These are phyloP conservation scores for Xylaria sp. DNA, from an alignment of 2,329 filamentous ascomycete genomes.

Conservation along the genomic window DNA sequence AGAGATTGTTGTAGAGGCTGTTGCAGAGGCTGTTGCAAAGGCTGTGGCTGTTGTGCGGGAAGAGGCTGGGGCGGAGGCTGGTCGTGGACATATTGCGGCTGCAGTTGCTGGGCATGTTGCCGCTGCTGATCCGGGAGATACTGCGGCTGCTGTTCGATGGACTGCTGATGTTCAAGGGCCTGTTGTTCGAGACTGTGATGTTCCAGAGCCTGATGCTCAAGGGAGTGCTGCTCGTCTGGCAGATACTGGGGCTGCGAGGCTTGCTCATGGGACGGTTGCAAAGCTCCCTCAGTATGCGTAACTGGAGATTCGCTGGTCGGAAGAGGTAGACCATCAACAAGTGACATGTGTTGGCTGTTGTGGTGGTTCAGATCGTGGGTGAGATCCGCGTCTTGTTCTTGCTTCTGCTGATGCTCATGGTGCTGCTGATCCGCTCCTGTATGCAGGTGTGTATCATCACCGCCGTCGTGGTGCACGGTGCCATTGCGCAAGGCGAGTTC, in stretches of 20 bases:
- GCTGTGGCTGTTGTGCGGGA: conserved; percentile 2
- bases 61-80: conserved; percentile 18
- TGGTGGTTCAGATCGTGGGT: conserved; percentile 13
- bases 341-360: conserved; percentile 5
- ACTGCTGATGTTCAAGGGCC: not conserved
- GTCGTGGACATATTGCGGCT: conserved; percentile 8
- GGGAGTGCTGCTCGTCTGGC: conserved; percentile 10
- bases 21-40: conserved; percentile 20
- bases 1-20: conserved; percentile 33
- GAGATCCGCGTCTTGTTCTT: conserved; percentile 2
- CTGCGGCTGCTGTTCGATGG: not conserved
- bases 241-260: not conserved
- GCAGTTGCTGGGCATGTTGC: conserved; percentile 10
- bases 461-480: conserved; percentile 39
- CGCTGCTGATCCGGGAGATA: conserved; percentile 13
- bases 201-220: conserved; percentile 18
- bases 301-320: conserved; percentile 6
- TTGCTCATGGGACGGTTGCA: conserved; percentile 5
- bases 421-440: not conserved
- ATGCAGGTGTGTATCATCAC: conserved; percentile 19
- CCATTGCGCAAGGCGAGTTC: conserved; percentile 38
- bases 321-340: conserved; percentile 6
- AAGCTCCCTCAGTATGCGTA: conserved; percentile 4
- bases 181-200: conserved; percentile 8
- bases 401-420: not conserved